Percentiles rank a stretch among this genome's conserved stretches.
Conservation (phyloP, 306 rosid species). For the Sophora flavescens region DNA sequence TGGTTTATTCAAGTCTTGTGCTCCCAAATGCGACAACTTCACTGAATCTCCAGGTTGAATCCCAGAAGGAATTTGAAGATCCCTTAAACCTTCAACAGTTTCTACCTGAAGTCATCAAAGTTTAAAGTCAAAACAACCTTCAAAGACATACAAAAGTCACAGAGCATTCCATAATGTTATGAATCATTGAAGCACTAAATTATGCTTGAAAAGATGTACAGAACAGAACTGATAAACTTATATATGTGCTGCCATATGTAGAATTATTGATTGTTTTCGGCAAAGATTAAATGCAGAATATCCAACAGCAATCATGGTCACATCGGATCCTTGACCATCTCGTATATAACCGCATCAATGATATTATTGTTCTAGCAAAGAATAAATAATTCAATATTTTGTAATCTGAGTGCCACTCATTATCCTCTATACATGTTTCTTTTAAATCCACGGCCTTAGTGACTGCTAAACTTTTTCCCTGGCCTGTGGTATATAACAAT, state of each 20-base stretch:
- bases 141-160: background rate
- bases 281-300: background rate
- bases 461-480: background rate
- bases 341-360: background rate
- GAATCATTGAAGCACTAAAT: constrained; percentile 32
- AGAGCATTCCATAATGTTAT: constrained; percentile 25
- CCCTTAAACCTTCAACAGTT: constrained; percentile 84
- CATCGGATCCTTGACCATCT: background rate
- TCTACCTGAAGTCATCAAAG: constrained; percentile 69
- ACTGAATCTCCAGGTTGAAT: constrained; percentile 89
- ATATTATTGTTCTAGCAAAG: background rate
- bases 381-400: background rate
- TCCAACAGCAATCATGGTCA: background rate
- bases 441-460: background rate
- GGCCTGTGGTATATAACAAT: background rate
- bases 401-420: background rate
- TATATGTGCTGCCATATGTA: background rate
- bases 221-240: constrained; percentile 6
- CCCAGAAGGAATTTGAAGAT: constrained; percentile 84
- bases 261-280: background rate
- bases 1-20: constrained; percentile 82
- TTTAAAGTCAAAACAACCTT: constrained; percentile 38
- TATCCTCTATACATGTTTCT: background rate
- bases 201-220: constrained; percentile 11
- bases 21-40: constrained; percentile 73